Evolutionary conservation across 345 rosid species (phyloP), one percentile per base, ranked within the genome.

Genomic region (Eutrema japonicum): DNA sequence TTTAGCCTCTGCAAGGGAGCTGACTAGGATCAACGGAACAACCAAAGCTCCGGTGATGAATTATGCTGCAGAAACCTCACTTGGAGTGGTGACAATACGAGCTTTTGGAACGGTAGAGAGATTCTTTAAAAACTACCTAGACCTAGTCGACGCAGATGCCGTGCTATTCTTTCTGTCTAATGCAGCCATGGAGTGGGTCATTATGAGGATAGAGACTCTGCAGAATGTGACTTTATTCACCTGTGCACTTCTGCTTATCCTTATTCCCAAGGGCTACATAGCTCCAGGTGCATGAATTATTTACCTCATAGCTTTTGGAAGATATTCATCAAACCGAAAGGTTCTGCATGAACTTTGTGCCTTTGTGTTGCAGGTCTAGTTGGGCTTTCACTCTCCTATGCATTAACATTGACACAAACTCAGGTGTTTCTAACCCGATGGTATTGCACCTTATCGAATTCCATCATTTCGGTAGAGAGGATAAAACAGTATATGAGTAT

Each of bases 21-120:
- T 94, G 41, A 86, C 87, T 50, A 80, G 98, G 74, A 91, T 94
- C 64, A 94, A 86, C 6, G 97, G 97, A 69, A 94, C 93, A 10
- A 94, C 97, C 29, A 94, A 94, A 74, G 96, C 98, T 62, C 98
- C 98, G 6, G 86, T 94, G 13, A 88, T 91, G 96, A 94, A 88
- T 55, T 87, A 80, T 71, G 91, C 93, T 56, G 81, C 96, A 2
- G 97, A 94, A 84, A 91, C 98, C 64, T 87, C 96, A 54, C 93
- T 82, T 2, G 95, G 96, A 45, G 90, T 84, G 40, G 81, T 85
- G 59, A 91, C 97, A n/a, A 84, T 94, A 68, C 84, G 97, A 83
- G 93, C 96, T 59, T 94, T 91, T 42, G 82, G 87, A 72, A 79
- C 68, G 56, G 82, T 22, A 29, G 90, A 91, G 30, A 84, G 84